Conservation (phyloP, 2,329 filamentous ascomycete genomes). For the Ceratocystis alfenasii region DNA sequence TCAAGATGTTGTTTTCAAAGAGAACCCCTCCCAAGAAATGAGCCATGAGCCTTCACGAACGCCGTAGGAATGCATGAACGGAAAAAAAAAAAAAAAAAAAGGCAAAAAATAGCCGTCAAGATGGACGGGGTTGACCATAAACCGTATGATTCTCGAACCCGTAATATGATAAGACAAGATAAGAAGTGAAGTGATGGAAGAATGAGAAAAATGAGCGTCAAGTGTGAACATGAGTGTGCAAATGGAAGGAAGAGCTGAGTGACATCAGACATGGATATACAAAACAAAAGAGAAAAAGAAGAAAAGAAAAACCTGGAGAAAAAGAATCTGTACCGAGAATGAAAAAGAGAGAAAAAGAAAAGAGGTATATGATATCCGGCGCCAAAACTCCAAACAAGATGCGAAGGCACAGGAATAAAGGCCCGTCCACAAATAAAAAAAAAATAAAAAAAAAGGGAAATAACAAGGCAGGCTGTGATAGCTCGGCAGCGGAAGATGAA, state of each 20-base stretch:
- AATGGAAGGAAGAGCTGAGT: neutral
- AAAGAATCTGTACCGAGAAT: neutral
- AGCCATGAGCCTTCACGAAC: neutral
- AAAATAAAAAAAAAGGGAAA: neutral
- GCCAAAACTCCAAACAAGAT: slow-evolving; percentile 17
- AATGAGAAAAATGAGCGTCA: neutral
- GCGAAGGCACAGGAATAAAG: slow-evolving; percentile 16
- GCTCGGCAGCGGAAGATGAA: neutral
- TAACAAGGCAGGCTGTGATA: slow-evolving; percentile 8
- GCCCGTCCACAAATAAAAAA: slow-evolving; percentile 7
- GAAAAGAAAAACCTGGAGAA: neutral
- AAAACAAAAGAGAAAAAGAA: neutral
- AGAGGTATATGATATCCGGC: slow-evolving; percentile 16
- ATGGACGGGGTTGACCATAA: neutral
- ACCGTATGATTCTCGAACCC: slow-evolving; percentile 1
- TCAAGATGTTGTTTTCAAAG: neutral
- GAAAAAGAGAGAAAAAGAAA: neutral
- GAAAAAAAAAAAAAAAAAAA: neutral
- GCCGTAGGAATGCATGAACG: neutral
- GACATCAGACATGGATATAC: slow-evolving; percentile 2
- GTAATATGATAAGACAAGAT: slow-evolving; percentile 2
- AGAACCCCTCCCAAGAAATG: neutral
- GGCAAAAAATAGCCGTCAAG: neutral
- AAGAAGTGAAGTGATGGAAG: neutral
- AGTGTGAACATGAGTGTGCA: slow-evolving; percentile 2